These are phyloP conservation scores for Moesziomyces globuligerus DNA, from an alignment of 1,284 basidiomycete species.

Conservation along the genomic window DNA sequence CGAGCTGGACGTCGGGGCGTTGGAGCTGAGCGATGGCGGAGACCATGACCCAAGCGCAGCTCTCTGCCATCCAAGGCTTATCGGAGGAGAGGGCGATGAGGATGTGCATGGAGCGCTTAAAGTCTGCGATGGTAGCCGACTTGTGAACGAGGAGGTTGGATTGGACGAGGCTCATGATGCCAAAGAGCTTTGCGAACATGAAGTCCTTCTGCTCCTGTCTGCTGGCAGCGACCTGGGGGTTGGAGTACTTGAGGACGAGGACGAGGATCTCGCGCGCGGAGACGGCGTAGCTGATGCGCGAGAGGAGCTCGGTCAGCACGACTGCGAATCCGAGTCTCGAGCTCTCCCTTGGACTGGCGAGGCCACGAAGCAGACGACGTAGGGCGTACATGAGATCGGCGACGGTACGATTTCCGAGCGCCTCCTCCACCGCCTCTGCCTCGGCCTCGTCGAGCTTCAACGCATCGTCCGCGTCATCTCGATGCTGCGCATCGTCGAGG, in stretches of 20 bases:
- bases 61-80: slow-evolving; percentile 92
- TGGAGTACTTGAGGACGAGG: slow-evolving; percentile 58
- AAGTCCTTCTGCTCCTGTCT: slow-evolving; percentile 92
- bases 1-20: slow-evolving; percentile 9
- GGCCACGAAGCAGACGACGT: slow-evolving; percentile 71
- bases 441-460: slow-evolving; percentile 30
- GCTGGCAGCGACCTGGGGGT: slow-evolving; percentile 70
- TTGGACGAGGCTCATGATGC: slow-evolving; percentile 73
- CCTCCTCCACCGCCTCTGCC: slow-evolving; percentile 68
- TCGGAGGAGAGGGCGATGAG: slow-evolving; percentile 79
- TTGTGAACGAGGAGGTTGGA: slow-evolving; percentile 75
- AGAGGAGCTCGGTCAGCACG: slow-evolving; percentile 90
- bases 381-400: slow-evolving; percentile 70
- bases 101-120: slow-evolving; percentile 74
- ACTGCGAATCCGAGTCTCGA: slow-evolving; percentile 94
- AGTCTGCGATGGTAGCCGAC: slow-evolving; percentile 74
- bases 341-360: slow-evolving; percentile 90
- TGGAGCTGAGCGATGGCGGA: slow-evolving; percentile 31
- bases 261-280: slow-evolving; percentile 70
- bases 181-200: slow-evolving; percentile 91
- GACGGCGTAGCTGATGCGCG: slow-evolving; percentile 79
- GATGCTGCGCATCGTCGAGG: no score
- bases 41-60: slow-evolving; percentile 80
- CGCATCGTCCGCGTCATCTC: slow-evolving; percentile 58
- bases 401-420: slow-evolving; percentile 72